Conservation (phyloP, 179 eudicot genomes). For the Drosera spatulata region DNA sequence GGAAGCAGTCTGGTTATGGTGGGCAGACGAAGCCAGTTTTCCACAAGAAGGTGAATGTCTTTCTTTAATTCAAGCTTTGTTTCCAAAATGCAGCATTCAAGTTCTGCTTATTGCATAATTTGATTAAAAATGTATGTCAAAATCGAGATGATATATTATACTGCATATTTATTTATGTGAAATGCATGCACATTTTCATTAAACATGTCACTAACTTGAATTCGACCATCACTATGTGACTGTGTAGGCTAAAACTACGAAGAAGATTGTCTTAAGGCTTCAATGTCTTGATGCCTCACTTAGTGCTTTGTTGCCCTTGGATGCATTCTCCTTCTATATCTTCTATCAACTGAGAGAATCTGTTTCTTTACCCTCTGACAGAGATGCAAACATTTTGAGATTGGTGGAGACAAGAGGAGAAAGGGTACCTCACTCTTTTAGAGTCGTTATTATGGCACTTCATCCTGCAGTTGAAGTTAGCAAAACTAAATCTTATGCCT, state of each 20-base stretch:
- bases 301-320: no score
- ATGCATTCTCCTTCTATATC: neutral
- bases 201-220: neutral
- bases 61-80: no score
- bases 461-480: no score
- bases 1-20: conserved; percentile 4
- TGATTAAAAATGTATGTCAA: no score
- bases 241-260: neutral
- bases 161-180: no score
- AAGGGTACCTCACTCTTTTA: conserved; percentile 4
- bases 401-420: conserved; percentile 4
- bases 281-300: neutral
- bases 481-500: no score
- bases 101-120: no score
- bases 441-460: neutral
- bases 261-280: neutral
- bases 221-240: neutral
- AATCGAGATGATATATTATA: no score
- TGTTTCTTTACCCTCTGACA: neutral
- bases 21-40: conserved; percentile 2
- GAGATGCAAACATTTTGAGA: conserved; percentile 6
- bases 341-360: neutral
- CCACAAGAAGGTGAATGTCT: conserved; percentile 3
- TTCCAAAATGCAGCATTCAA: no score
- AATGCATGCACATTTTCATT: no score